Evolutionary conservation across 1,139 yeast species (phyloP).

Genomic region (Entelexis sorbosivorans): DNA sequence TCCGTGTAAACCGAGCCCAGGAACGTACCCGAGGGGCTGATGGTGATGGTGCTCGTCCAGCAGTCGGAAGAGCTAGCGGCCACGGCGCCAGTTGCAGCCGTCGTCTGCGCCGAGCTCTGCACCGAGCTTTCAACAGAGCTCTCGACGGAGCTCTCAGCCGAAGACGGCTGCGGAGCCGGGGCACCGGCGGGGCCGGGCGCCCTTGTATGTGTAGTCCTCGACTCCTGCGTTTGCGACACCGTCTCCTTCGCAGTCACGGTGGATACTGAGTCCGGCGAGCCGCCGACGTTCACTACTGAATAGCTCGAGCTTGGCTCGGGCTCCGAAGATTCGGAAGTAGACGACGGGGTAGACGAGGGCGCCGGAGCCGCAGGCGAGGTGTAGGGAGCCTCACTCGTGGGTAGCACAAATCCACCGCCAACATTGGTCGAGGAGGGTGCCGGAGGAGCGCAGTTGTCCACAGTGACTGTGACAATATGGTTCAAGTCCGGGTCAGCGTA

Average conservation of each 20-base stretch:
- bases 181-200: background rate
- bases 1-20: slow-evolving; percentile 10
- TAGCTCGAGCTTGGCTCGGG: slow-evolving; percentile 14
- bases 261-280: slow-evolving; percentile 13
- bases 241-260: slow-evolving; percentile 15
- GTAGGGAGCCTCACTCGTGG: background rate
- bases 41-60: slow-evolving; percentile 19
- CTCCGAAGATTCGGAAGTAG: background rate
- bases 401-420: background rate
- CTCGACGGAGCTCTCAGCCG: background rate
- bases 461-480: slow-evolving; percentile 23
- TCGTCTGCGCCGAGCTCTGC: background rate
- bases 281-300: slow-evolving; percentile 24
- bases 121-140: background rate
- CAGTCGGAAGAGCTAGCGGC: slow-evolving; percentile 9
- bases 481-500: slow-evolving; percentile 24
- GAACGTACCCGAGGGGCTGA: slow-evolving; percentile 10
- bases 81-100: background rate
- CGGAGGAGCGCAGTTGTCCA: slow-evolving; percentile 16
- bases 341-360: slow-evolving; percentile 2
- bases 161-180: background rate
- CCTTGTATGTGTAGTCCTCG: background rate
- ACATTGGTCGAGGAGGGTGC: background rate
- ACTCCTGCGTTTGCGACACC: background rate
- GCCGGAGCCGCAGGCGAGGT: background rate